phyloP scores from a whole-genome alignment of 2,329 filamentous ascomycete species.

The Pseudocercospora macadamiae region DNA sequence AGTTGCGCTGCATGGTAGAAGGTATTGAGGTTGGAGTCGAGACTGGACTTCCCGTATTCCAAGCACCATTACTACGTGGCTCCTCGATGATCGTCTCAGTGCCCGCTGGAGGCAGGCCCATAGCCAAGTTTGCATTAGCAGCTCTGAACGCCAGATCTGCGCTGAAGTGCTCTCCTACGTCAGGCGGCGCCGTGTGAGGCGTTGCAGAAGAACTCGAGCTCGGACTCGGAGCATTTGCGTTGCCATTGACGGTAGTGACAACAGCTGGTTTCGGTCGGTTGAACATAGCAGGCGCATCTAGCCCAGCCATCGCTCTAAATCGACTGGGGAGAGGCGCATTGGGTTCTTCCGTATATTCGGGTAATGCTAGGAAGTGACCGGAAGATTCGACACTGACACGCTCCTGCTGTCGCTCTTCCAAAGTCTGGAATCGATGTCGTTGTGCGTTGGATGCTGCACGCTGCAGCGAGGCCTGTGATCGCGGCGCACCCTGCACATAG shows the following conservation, averaged over 20 bases:
- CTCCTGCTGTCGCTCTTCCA: slow-evolving; percentile 56
- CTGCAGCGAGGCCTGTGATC: slow-evolving; percentile 38
- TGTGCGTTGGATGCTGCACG: slow-evolving; percentile 65
- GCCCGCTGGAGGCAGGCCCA: neutral
- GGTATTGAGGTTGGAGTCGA: slow-evolving; percentile 16
- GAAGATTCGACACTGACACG: slow-evolving; percentile 61
- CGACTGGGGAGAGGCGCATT: slow-evolving; percentile 42
- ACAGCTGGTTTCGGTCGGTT: slow-evolving; percentile 23
- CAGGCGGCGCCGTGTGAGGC: slow-evolving; percentile 30
- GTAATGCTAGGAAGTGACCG: slow-evolving; percentile 80
- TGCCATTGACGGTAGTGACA: slow-evolving; percentile 19
- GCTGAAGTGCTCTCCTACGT: slow-evolving; percentile 30
- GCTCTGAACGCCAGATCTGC: slow-evolving; percentile 32
- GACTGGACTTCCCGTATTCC: slow-evolving; percentile 1
- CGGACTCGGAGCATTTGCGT: neutral
- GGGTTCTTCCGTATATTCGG: slow-evolving; percentile 70
- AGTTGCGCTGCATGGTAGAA: neutral
- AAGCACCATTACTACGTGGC: slow-evolving; percentile 6
- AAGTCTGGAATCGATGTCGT: slow-evolving; percentile 66
- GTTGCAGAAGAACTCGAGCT: slow-evolving; percentile 7
- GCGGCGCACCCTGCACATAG: slow-evolving; percentile 38
- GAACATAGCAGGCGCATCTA: slow-evolving; percentile 34
- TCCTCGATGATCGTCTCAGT: slow-evolving; percentile 11
- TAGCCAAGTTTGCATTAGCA: slow-evolving; percentile 14
- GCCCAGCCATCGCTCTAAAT: slow-evolving; percentile 41